A percentile compares a stretch with the other conserved stretches of the same genome.
These are phyloP conservation scores for Hypoxylon rickii DNA, from an alignment of 495 filamentous ascomycete species.

Conservation along the genomic window DNA sequence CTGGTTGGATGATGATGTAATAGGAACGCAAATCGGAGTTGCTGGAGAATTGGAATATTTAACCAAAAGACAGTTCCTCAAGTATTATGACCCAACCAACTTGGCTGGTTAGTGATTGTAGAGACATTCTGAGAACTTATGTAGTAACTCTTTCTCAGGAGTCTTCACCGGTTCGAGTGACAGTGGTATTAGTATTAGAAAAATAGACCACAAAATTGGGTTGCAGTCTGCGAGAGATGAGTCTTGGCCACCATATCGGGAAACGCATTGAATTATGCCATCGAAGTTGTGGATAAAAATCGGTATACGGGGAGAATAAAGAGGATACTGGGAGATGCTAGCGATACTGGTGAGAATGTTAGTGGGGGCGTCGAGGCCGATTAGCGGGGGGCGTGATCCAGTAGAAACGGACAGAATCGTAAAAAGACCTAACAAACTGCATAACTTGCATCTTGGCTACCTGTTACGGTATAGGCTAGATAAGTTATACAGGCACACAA, in stretches of 20 bases:
- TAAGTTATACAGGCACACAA: conserved; percentile 15
- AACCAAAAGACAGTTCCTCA: too few species aligned
- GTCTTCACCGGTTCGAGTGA: conserved; percentile 1
- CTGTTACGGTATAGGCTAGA: conserved; percentile 37
- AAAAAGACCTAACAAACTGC: conserved; percentile 25
- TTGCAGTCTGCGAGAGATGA: conserved; percentile 28
- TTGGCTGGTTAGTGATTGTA: not conserved
- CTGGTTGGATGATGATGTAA: too few species aligned
- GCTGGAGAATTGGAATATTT: too few species aligned
- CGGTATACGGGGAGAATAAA: not conserved
- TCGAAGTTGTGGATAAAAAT: conserved; percentile 8
- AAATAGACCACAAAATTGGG: conserved; percentile 23
- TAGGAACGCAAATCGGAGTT: too few species aligned
- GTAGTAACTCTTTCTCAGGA: not conserved
- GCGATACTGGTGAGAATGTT: too few species aligned
- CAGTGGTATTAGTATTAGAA: not conserved
- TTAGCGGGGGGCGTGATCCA: not conserved
- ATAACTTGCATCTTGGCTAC: conserved; percentile 40
- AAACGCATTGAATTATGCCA: conserved; percentile 17
- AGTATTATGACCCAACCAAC: not conserved
- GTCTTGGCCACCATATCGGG: conserved; percentile 27
- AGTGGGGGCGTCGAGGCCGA: too few species aligned
- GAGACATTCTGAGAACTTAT: conserved; percentile 6
- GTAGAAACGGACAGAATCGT: not conserved
- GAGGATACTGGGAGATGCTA: not conserved